A percentile compares a stretch with the other conserved stretches of the same genome.
phyloP scores from a whole-genome alignment of 2,329 filamentous ascomycete species.

The Colletotrichum sp. region DNA sequence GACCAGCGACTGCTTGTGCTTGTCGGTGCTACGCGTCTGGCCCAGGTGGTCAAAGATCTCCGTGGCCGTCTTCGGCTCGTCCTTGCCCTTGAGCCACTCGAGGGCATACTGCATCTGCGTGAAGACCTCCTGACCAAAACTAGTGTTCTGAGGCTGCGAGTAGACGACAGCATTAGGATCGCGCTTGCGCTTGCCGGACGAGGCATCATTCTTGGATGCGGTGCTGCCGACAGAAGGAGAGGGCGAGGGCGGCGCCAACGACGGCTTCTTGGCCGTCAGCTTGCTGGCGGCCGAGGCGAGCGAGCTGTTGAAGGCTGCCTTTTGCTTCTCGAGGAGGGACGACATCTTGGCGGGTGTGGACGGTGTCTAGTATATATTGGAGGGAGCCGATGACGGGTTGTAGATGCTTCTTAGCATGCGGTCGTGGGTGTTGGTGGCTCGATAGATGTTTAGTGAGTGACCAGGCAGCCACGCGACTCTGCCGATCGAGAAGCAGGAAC shows the following conservation, averaged over 20 bases:
- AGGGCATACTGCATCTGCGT: conserved; percentile 90
- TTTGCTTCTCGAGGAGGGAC: conserved; percentile 71
- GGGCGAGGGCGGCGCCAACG: conserved; percentile 65
- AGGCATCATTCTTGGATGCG: conserved; percentile 58
- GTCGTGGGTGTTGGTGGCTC: neutral
- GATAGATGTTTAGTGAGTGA: neutral
- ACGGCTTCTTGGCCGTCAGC: conserved; percentile 55
- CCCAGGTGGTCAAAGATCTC: conserved; percentile 85
- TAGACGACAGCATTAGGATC: conserved; percentile 64
- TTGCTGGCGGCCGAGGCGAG: conserved; percentile 69
- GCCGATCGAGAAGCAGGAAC: neutral
- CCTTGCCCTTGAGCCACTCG: conserved; percentile 78
- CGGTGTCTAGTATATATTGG: neutral
- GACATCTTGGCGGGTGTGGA: conserved; percentile 42
- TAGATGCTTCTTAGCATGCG: neutral
- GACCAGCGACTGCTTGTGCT: conserved; percentile 67
- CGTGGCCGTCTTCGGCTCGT: conserved; percentile 70
- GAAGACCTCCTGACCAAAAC: conserved; percentile 80
- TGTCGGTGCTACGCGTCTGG: conserved; percentile 66
- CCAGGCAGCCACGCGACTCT: neutral
- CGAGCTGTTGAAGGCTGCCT: conserved; percentile 65
- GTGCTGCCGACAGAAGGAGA: conserved; percentile 62
- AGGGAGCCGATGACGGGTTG: neutral
- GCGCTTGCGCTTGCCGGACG: conserved; percentile 67
- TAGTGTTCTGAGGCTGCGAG: conserved; percentile 78